Base-by-base conservation (phyloP, 2,329 filamentous ascomycete species). In the Microsporum canis region DNA sequence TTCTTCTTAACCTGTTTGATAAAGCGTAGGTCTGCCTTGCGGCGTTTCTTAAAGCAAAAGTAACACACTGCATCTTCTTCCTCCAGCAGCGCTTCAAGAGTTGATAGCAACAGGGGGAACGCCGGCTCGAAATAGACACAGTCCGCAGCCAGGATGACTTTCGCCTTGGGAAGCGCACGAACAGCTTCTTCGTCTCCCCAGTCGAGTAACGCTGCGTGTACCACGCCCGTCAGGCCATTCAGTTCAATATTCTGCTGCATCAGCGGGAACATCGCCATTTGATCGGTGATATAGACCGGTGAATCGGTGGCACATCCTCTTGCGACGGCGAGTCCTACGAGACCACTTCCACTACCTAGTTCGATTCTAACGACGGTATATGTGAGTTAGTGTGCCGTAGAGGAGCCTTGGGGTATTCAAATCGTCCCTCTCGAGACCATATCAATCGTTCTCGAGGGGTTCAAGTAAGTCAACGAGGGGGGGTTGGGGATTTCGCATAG, bases 101-200 rank as follows among this genome's bases (percentile, higher is more conserved):
- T 97, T 65, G 84, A 77, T 70, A 94, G 82, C 55, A 99, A 81
- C 38, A 96, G 79, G 34, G 92, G 91, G 70, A 97, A 97, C 0
- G 94, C 89, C 2, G 92, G 91, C 74, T 97, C 94, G 73, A 95
- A 95, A 78, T 97, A 99, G 57, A 96, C 91, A 75, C 92, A 97
- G 73, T 97, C 94, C 45, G 91, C 92, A 2, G 94, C 94, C n/a
- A 97, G 81, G 61, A 99, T 85, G 60, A 96, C 79, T 68, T 91
- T 85, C 17, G 91, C 89, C 79, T 78, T 60, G 79, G 65, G 73
- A 38, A 76, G 71, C 58, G 78, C 64, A 61, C 67, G 59, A 62
- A 73, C 60, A 63, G 76, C 71, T 36, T 72, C 69, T 14, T 77
- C 68, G 36, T 75, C 69, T 17, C 80, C 81, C 92, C 92, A 96